A percentile compares a stretch with the other conserved stretches of the same genome.
phyloP scores from a whole-genome alignment of 148 eudicot species.

The Tetragonia tetragonoides region DNA sequence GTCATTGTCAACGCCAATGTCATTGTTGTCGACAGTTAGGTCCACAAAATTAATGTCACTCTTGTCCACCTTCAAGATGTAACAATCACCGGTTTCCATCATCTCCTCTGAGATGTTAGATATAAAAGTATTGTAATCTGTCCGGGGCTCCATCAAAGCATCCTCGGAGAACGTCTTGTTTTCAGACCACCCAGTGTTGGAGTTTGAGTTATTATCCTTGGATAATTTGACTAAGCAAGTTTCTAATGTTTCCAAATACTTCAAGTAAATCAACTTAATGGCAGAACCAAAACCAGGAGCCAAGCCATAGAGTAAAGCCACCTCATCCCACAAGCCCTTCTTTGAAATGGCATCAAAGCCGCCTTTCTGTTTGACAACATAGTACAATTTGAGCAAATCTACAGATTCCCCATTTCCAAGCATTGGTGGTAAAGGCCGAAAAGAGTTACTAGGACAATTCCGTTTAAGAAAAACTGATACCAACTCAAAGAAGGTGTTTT shows the following conservation, averaged over 20 bases:
- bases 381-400: conserved; percentile 58
- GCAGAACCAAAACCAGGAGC: conserved; percentile 41
- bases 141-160: conserved; percentile 41
- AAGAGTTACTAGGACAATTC: conserved; percentile 27
- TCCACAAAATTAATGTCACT: conserved; percentile 25
- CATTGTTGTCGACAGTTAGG: neutral
- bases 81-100: conserved; percentile 32
- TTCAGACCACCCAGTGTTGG: conserved; percentile 18
- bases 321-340: conserved; percentile 51
- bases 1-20: neutral
- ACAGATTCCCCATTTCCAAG: conserved; percentile 58
- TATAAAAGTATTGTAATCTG: conserved; percentile 34
- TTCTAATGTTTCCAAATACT: conserved; percentile 48
- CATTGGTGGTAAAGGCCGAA: conserved; percentile 55
- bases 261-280: conserved; percentile 53
- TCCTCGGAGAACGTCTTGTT: conserved; percentile 15
- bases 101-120: conserved; percentile 29
- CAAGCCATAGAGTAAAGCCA: conserved; percentile 53
- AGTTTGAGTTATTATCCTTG: conserved; percentile 16
- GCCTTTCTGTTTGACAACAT: conserved; percentile 54
- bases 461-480: conserved; percentile 32
- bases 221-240: conserved; percentile 29
- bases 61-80: conserved; percentile 39
- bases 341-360: conserved; percentile 48
- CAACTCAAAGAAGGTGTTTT: conserved; percentile 31